These are phyloP conservation scores for Beauveria pseudobassiana DNA, from an alignment of 2,329 filamentous ascomycete genomes.

Conservation along the genomic window DNA sequence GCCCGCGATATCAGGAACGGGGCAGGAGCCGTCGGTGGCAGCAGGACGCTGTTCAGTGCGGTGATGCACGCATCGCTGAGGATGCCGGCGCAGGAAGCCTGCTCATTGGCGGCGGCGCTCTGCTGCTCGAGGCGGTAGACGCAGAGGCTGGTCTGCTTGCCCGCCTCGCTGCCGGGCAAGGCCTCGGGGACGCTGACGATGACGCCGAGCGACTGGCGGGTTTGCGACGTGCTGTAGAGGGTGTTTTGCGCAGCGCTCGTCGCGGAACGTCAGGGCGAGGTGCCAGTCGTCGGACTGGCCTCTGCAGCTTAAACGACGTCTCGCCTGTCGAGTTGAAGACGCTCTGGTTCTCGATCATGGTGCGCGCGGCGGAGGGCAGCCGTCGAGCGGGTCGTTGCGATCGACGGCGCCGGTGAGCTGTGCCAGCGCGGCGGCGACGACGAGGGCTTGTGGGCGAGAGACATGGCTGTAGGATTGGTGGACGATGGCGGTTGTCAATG, in stretches of 20 bases:
- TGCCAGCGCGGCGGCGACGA: neutral
- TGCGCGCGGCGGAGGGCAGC: neutral
- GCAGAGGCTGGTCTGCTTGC: neutral
- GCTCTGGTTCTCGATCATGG: neutral
- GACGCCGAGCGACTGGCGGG: constrained; percentile 5
- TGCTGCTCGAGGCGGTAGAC: constrained; percentile 8
- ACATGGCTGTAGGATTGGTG: constrained; percentile 1
- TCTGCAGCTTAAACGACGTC: neutral
- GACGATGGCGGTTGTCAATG: neutral
- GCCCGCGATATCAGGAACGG: neutral
- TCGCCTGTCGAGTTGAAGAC: constrained; percentile 11
- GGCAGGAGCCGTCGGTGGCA: neutral
- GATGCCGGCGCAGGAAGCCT: constrained; percentile 1
- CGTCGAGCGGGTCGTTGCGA: constrained; percentile 7
- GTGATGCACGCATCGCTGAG: constrained; percentile 9
- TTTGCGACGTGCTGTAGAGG: neutral
- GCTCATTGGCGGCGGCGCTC: neutral
- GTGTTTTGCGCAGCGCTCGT: neutral
- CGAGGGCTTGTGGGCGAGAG: constrained; percentile 5
- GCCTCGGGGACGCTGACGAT: constrained; percentile 9
- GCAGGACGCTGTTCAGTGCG: neutral
- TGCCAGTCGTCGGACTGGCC: neutral
- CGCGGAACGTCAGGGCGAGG: constrained; percentile 6
- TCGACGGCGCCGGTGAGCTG: neutral
- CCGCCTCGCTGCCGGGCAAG: neutral